Conservation (phyloP, 179 eudicot genomes). For the Vitellaria paradoxa region DNA sequence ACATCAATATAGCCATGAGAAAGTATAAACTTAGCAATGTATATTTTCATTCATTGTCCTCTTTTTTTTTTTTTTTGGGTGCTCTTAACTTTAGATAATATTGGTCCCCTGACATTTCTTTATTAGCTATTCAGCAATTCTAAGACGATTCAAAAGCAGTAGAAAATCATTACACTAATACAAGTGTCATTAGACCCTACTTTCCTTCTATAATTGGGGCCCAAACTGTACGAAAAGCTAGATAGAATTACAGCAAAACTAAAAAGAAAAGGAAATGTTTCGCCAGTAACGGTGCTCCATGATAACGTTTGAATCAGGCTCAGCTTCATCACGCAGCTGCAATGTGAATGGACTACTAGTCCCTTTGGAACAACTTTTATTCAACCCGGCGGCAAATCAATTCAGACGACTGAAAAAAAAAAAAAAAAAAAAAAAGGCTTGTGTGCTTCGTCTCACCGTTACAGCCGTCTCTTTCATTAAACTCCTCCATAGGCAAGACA, state of each 20-base stretch:
- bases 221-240: too few species aligned
- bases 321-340: neutral
- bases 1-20: too few species aligned
- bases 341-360: neutral
- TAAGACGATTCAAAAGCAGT: too few species aligned
- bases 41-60: too few species aligned
- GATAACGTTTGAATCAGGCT: slow-evolving; percentile 2
- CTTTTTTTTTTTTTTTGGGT: too few species aligned
- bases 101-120: too few species aligned
- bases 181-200: too few species aligned
- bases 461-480: neutral
- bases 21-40: too few species aligned
- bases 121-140: too few species aligned
- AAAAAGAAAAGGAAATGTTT: neutral
- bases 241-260: neutral
- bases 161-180: too few species aligned
- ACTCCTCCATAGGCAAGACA: neutral
- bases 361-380: neutral
- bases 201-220: too few species aligned
- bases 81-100: too few species aligned
- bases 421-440: neutral
- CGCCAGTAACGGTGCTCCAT: neutral
- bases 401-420: neutral
- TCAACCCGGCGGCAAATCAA: neutral
- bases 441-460: neutral